Conservation (phyloP, 352 stramenopile genomes). For the Proteromonas lacertae region DNA sequence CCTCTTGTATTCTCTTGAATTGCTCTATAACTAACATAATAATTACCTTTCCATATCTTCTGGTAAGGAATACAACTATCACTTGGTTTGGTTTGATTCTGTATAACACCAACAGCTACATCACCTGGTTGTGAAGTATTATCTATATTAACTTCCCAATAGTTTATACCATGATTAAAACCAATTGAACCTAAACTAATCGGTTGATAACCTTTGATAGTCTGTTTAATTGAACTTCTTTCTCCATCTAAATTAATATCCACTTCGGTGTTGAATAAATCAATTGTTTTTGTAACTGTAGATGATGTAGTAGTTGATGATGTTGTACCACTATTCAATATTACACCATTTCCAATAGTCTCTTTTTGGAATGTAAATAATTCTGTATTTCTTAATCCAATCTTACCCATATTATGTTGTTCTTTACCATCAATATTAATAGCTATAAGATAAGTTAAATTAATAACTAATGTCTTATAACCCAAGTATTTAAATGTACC, state of each 20-base stretch:
- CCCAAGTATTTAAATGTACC: too few species aligned
- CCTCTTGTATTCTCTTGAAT: background rate
- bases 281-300: background rate
- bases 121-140: constrained; percentile 3
- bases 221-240: too few species aligned
- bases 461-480: too few species aligned
- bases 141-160: constrained; percentile 15
- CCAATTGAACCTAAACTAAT: constrained; percentile 7
- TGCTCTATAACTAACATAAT: constrained; percentile 20
- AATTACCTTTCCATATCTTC: constrained; percentile 14
- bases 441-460: background rate
- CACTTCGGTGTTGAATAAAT: background rate
- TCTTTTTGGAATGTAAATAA: background rate
- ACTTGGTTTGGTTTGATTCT: background rate
- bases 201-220: too few species aligned
- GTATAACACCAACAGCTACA: constrained; percentile 10
- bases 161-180: constrained; percentile 16
- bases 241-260: background rate
- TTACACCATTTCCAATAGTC: too few species aligned
- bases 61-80: background rate
- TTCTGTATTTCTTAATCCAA: background rate
- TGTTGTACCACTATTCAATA: too few species aligned
- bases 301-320: too few species aligned
- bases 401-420: background rate
- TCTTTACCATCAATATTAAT: background rate